These are phyloP conservation scores for Crotalaria pallida DNA, from an alignment of 306 rosid genomes.

Conservation along the genomic window DNA sequence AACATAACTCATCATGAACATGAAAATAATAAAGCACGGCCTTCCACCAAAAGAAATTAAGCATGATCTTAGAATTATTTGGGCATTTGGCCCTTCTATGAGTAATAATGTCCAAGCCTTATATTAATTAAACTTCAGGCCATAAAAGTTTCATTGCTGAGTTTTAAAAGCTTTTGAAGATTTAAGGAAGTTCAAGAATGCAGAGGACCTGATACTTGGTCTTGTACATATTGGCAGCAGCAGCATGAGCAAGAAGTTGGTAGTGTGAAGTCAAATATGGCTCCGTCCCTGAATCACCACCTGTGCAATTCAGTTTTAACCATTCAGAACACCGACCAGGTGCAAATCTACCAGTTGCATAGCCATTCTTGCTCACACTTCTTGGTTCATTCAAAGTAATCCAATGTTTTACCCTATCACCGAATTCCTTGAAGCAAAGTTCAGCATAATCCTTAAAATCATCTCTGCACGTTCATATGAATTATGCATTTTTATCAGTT, in stretches of 20 bases:
- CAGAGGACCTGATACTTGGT: constrained; percentile 52
- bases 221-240: constrained; percentile 41
- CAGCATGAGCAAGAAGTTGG: constrained; percentile 60
- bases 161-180: background rate
- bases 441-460: constrained; percentile 55
- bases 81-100: background rate
- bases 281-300: constrained; percentile 59
- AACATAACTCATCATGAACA: background rate
- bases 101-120: background rate
- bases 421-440: constrained; percentile 58
- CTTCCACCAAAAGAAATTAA: background rate
- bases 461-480: constrained; percentile 24
- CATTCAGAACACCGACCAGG: constrained; percentile 65
- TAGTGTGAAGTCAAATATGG: constrained; percentile 61
- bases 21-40: background rate
- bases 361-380: constrained; percentile 33
- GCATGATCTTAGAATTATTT: background rate
- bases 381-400: constrained; percentile 64
- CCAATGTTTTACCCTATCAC: constrained; percentile 69
- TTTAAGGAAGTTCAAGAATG: background rate
- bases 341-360: constrained; percentile 38
- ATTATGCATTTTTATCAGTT: background rate
- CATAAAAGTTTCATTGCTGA: background rate
- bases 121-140: background rate
- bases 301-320: constrained; percentile 43